Base-by-base conservation (phyloP, 345 rosid species). In the Leavenworthia alabamica region DNA sequence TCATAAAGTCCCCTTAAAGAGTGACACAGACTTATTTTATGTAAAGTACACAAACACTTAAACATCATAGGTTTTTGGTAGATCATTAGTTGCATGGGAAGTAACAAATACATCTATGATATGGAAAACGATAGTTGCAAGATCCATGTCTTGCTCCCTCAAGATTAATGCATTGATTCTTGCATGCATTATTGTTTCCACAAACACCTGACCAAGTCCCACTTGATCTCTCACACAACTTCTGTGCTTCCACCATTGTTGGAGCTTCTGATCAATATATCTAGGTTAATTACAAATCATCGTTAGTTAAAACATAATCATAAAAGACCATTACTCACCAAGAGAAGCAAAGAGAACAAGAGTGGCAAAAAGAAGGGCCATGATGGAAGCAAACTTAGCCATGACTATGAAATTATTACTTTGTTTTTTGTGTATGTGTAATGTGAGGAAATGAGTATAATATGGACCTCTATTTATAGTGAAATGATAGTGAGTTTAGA, bases 281-380 rank as follows among this genome's bases (percentile, higher is more conserved):
- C 10, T 12, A 60, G 5, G n/a, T 51, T 20, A 7, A 11, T 22
- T 12, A 12, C 17, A 7, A 58, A 28, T 1, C 10, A 58, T 7
- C 13, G 5, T 2, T 0, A 11, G 3, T n/a, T 13, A 14, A 14
- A 49, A 0, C 12, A 8, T 9, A 15, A 47, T 35, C 5, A 16
- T 26, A 17, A 19, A 44, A 17, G 8, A 61, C 16, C 19, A 12
- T 11, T 24, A 24, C 57, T 48, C n/a, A 62, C 67, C 57, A 24
- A 62, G 16, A 48, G 37, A 23, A 62, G 57, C 47, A 62, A 62
- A 48, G 46, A 62, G 7, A 24, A 62, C 66, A 37, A 62, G 47
- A 48, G 66, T 11, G 36, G 37, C 57, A 4, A 62, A 48, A 54
- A 24, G 16, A 36, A 62, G 12, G 4, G 56, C 7, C 8, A 26